phyloP scores from a whole-genome alignment of 2,329 filamentous ascomycete species.

The Diplocarpon rosae region DNA sequence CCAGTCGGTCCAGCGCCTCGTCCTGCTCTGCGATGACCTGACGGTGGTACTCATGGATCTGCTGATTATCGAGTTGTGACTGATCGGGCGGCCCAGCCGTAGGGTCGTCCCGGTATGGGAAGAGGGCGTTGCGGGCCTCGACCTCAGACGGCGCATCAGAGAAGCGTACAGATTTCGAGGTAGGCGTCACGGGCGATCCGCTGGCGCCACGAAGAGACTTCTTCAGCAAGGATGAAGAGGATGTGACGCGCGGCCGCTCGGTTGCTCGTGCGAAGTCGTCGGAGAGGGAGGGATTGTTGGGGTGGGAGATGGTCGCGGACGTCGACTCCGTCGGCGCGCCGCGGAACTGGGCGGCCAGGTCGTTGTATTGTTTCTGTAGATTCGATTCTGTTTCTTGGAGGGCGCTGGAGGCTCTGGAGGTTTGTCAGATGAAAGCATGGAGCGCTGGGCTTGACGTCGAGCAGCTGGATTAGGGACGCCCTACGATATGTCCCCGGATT shows the following conservation, averaged over 20 bases:
- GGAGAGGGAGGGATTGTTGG: constrained; percentile 53
- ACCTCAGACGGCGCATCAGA: constrained; percentile 45
- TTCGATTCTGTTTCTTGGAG: constrained; percentile 54
- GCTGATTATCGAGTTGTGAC: constrained; percentile 59
- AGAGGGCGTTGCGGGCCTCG: constrained; percentile 42
- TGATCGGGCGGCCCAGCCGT: constrained; percentile 22
- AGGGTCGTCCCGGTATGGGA: constrained; percentile 64
- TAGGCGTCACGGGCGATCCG: constrained; percentile 24
- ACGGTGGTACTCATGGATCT: constrained; percentile 77
- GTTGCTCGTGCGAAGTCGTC: constrained; percentile 54
- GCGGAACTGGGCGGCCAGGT: constrained; percentile 72
- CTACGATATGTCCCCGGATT: constrained; percentile 53
- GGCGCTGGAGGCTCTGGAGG: constrained; percentile 30
- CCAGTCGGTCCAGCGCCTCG: constrained; percentile 78
- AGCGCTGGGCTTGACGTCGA: no score
- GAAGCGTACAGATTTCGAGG: constrained; percentile 75
- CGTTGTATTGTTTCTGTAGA: constrained; percentile 63
- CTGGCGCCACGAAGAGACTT: constrained; percentile 28
- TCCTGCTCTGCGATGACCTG: constrained; percentile 82
- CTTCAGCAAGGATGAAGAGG: constrained; percentile 33
- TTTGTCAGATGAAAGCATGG: not conserved
- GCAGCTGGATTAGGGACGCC: constrained; percentile 16
- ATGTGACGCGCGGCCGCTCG: constrained; percentile 25
- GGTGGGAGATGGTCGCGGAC: constrained; percentile 42
- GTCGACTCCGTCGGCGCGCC: constrained; percentile 43